Evolutionary conservation across 495 filamentous ascomycete genomes (phyloP), one percentile per base, ranked within the genome.

Genomic region (Neurospora pannonica): DNA sequence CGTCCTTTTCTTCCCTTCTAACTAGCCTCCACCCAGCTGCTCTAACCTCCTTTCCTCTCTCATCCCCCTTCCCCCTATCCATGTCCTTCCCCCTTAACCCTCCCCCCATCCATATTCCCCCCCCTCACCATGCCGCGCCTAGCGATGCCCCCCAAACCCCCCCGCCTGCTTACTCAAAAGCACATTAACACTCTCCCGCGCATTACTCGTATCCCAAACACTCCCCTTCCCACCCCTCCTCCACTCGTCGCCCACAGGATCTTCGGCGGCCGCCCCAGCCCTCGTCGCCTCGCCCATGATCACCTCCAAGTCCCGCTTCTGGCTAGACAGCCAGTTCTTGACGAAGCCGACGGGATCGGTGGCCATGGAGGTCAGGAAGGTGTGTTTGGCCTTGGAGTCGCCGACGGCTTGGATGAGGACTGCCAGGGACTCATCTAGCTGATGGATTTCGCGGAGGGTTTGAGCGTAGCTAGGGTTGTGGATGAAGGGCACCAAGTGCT

Each of bases 291-390:
- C 97, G 40, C 96, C 96, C 69, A 95, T 83, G 54, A 98, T 90
- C 11, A 95, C 90, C 80, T 98, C 95, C 71, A 98, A 85, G 82
- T 99, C 96, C 70, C 96, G 84, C 79, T 92, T 92, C 86, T 99
- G 96, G 8, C 90, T 93, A 77, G 89, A 92, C 73, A 97, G 85
- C 96, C 95, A 99, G 76, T 90, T 87, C 71, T 87, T 88, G 39
- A 97, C 85, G 77, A 98, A 97, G 3, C 84, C 88, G 6, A 90
- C 93, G 0, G 96, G 96, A 76, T 98, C 95, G 74, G 89, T 87
- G 73, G 89, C 88, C 78, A 98, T 85, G 3, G 88, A 86, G 3
- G 88, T 89, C 78, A 94, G 90, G 83, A 98, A 98, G 62, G 89
- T 87, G 78, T 97, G 93, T 76, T 94, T 95, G 15, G 94, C 93